Evolutionary conservation across 2,329 filamentous ascomycete genomes (phyloP), one percentile per base, ranked within the genome.

Genomic region (Diaporthe amygdali): DNA sequence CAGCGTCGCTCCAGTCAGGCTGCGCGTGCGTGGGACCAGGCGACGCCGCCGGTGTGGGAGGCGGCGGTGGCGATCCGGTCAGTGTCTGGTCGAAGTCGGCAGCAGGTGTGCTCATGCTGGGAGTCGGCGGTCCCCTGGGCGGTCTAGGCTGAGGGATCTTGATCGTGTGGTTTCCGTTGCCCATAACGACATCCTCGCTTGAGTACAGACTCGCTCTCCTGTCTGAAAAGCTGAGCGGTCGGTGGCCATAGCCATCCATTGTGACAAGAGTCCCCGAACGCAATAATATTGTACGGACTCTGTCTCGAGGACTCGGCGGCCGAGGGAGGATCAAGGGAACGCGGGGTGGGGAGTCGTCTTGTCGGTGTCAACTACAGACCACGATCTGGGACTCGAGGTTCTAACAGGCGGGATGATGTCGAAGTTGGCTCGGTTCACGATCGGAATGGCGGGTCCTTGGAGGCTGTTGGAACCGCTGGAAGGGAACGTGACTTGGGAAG

Each of bases 1-100:
- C 91, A 25, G 92, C 91, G 73, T 91, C 90, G 78, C 91, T 94
- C 93, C 93, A 95, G 82, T 94, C 92, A 15, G 88, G 87, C 74
- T 89, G 88, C 72, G 84, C 84, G 75, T 90, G 86, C 7, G 88
- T 87, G 8, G 90, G 90, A 2, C 90, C 90, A 5, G 90, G 90
- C 49, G 89, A 92, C 14, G 90, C 90, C 25, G 90, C 90, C 0
- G 90, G 90, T 2, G 90, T 92, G 2, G 90, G 90, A 51, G 90
- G 90, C 34, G 89, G 90, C 15, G 90, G 90, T 44, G 90, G 90
- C 41, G 89, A 90, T 55, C 87, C 87, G 10, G 88, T 89, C 73
- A 90, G 81, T 73, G 88, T 85, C 78, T 90, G 88, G 68, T 92
- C 89, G 74, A 89, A 91, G 74, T 91, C 89, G 73, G 87, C 85